Evolutionary conservation across 352 stramenopile genomes (phyloP).

Genomic region (Phytopythium ostracodes): DNA sequence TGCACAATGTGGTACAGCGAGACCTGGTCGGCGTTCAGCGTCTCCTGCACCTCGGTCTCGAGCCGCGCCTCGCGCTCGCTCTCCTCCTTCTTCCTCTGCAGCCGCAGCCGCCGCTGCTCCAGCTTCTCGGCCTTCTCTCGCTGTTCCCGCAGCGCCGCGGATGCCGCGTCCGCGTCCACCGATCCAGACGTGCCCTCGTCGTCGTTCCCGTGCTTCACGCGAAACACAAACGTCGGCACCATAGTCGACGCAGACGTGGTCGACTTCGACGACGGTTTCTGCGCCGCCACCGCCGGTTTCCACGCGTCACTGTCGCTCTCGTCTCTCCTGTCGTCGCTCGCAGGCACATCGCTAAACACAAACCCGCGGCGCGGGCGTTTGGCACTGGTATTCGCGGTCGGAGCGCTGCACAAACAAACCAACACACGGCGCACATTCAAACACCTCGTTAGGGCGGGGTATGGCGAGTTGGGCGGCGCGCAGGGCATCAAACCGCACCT

Average conservation of each 20-base stretch:
- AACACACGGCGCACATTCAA: background rate
- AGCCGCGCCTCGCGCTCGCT: constrained; percentile 33
- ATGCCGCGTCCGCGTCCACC: constrained; percentile 40
- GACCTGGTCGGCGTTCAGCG: constrained; percentile 46
- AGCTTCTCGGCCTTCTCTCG: constrained; percentile 43
- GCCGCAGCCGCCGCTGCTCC: constrained; percentile 38
- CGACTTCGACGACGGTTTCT: background rate
- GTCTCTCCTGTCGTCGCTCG: constrained; percentile 27
- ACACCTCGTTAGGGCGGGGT: background rate
- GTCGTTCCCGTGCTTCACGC: constrained; percentile 35
- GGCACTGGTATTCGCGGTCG: constrained; percentile 7
- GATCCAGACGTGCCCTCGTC: constrained; percentile 17
- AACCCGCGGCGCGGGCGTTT: constrained; percentile 44
- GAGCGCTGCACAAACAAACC: background rate
- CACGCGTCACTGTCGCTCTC: constrained; percentile 19
- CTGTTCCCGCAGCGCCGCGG: constrained; percentile 37
- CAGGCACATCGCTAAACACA: constrained; percentile 37
- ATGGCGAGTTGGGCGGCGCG: background rate
- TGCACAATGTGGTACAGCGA: constrained; percentile 58
- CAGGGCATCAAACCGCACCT: constrained; percentile 21
- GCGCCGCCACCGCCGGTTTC: constrained; percentile 14
- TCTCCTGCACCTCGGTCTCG: constrained; percentile 34
- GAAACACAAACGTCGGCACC: constrained; percentile 51
- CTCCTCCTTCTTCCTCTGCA: constrained; percentile 44
- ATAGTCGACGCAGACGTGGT: constrained; percentile 7